Conservation (phyloP, 1,139 yeast genomes). For the Magnusiomyces suaveolens region DNA sequence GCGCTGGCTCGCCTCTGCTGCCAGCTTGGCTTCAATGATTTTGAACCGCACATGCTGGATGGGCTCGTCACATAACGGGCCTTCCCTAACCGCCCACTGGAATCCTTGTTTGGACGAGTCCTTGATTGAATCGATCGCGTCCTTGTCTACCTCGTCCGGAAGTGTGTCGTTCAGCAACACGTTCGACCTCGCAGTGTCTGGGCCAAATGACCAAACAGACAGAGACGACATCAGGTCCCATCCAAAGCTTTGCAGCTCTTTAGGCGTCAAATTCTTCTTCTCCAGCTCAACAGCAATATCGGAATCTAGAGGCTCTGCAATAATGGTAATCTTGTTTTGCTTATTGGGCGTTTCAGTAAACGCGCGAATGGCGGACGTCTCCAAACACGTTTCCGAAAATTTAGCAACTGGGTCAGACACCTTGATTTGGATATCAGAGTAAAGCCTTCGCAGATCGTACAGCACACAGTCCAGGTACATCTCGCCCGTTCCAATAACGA, state of each 20-base stretch:
- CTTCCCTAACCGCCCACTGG: constrained; percentile 74
- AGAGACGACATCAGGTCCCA: constrained; percentile 85
- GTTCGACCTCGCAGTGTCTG: constrained; percentile 48
- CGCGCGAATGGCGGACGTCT: constrained; percentile 58
- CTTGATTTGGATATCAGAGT: constrained; percentile 59
- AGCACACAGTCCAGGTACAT: constrained; percentile 74
- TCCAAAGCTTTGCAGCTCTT: constrained; percentile 42
- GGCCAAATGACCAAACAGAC: constrained; percentile 75
- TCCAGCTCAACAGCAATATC: constrained; percentile 33
- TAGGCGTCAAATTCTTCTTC: constrained; percentile 30
- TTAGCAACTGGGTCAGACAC: constrained; percentile 78
- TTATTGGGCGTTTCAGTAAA: constrained; percentile 49
- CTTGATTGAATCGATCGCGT: constrained; percentile 39
- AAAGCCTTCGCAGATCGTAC: constrained; percentile 59
- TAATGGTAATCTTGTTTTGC: constrained; percentile 52
- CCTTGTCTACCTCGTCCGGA: constrained; percentile 58
- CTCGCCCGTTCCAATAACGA: constrained; percentile 77
- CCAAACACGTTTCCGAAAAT: constrained; percentile 69
- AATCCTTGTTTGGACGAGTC: constrained; percentile 65
- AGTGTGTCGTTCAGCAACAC: constrained; percentile 69
- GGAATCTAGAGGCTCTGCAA: constrained; percentile 66
- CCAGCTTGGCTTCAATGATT: constrained; percentile 51
- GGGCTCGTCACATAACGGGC: constrained; percentile 85
- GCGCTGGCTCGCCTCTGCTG: constrained; percentile 41
- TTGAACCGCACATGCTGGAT: constrained; percentile 63